phyloP scores from a whole-genome alignment of 106 monocot genomes.

The Acorus gramineus region DNA sequence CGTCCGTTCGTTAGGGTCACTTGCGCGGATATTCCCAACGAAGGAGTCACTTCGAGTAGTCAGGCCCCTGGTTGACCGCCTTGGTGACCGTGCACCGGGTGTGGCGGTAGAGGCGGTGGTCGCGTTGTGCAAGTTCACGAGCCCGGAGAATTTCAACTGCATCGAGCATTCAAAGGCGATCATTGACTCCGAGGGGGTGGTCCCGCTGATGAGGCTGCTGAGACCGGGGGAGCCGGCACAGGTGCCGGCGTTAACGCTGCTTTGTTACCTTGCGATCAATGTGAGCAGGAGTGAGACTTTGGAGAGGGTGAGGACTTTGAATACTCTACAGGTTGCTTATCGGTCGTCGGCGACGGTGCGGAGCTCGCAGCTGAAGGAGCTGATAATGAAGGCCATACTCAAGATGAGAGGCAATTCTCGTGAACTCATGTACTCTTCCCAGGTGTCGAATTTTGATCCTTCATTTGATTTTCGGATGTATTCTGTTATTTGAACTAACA shows the following conservation, averaged over 20 bases:
- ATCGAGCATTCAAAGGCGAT: slow-evolving; percentile 52
- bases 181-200: slow-evolving; percentile 33
- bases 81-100: slow-evolving; percentile 39
- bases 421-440: no score
- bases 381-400: no score
- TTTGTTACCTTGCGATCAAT: slow-evolving; percentile 38
- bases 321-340: slow-evolving; percentile 5
- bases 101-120: slow-evolving; percentile 36
- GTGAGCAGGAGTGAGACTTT: slow-evolving; percentile 35
- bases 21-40: slow-evolving; percentile 43
- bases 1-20: slow-evolving; percentile 40
- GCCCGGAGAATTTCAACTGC: slow-evolving; percentile 35
- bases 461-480: no score
- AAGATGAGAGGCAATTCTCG: no score
- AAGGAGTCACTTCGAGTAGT: slow-evolving; percentile 32
- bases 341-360: no score
- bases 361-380: no score
- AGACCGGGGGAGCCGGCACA: slow-evolving; percentile 40
- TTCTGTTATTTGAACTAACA: no score
- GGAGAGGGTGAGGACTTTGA: slow-evolving; percentile 29
- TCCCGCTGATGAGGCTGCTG: slow-evolving; percentile 31
- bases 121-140: slow-evolving; percentile 46
- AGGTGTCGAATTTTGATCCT: no score
- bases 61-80: slow-evolving; percentile 35
- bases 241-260: slow-evolving; percentile 33